phyloP scores from a whole-genome alignment of 352 stramenopile species.

The Globisporangium radiosum region DNA sequence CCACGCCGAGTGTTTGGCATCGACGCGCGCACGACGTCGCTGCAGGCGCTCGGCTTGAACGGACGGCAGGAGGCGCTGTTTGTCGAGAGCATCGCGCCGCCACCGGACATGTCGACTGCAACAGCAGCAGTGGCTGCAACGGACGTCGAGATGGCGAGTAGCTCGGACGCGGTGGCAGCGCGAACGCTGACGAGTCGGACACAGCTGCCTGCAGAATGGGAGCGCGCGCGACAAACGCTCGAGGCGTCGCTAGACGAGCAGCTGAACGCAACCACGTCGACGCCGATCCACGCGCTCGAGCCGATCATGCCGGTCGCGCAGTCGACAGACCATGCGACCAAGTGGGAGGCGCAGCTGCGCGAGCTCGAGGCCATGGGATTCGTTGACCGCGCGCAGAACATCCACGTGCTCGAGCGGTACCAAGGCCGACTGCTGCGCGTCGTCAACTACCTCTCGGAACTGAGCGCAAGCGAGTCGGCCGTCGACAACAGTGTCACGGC shows the following conservation, averaged over 20 bases:
- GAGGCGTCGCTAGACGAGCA: slow-evolving; percentile 48
- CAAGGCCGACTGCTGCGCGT: slow-evolving; percentile 75
- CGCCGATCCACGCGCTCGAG: slow-evolving; percentile 69
- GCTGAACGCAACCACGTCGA: slow-evolving; percentile 24
- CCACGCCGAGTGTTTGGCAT: slow-evolving; percentile 51
- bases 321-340: slow-evolving; percentile 38
- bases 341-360: slow-evolving; percentile 57
- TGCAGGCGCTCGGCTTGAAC: slow-evolving; percentile 49
- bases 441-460: slow-evolving; percentile 77
- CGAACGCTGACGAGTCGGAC: slow-evolving; percentile 7
- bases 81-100: slow-evolving; percentile 28
- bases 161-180: neutral
- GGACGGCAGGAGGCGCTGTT: slow-evolving; percentile 65
- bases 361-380: slow-evolving; percentile 76
- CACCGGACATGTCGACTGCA: neutral
- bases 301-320: slow-evolving; percentile 47
- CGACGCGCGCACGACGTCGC: slow-evolving; percentile 25
- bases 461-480: slow-evolving; percentile 16
- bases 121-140: neutral
- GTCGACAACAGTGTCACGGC: slow-evolving; percentile 17
- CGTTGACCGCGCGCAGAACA: slow-evolving; percentile 49
- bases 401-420: slow-evolving; percentile 72
- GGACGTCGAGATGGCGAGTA: neutral
- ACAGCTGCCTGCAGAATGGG: slow-evolving; percentile 31
- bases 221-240: slow-evolving; percentile 30